These are phyloP conservation scores for Candida broadrunensis DNA, from an alignment of 805 yeast species.

Conservation along the genomic window DNA sequence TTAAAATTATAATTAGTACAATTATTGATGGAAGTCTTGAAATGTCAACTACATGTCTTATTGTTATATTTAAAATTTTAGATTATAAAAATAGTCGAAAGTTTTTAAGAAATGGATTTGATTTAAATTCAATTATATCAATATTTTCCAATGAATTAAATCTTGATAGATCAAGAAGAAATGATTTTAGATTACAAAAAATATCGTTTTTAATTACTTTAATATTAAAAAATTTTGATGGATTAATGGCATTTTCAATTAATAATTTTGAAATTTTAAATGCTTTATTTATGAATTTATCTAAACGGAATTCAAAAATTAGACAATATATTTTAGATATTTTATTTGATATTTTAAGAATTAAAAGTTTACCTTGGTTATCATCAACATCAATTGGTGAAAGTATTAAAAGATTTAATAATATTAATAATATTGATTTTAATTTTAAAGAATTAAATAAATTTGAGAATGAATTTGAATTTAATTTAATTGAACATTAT, in stretches of 20 bases:
- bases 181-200: constrained; percentile 53
- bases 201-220: constrained; percentile 57
- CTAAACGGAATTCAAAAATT: constrained; percentile 48
- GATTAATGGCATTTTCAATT: constrained; percentile 62
- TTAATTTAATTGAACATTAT: constrained; percentile 53
- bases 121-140: constrained; percentile 60
- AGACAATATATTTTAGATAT: constrained; percentile 69
- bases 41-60: constrained; percentile 15
- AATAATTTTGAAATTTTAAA: constrained; percentile 53
- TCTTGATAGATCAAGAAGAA: constrained; percentile 9
- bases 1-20: constrained; percentile 44
- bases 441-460: constrained; percentile 8
- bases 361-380: constrained; percentile 57
- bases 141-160: constrained; percentile 56
- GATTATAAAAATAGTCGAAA: constrained; percentile 55
- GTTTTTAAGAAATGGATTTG: constrained; percentile 56
- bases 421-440: constrained; percentile 7
- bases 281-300: constrained; percentile 59
- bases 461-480: constrained; percentile 8
- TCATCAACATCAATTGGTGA: constrained; percentile 19
- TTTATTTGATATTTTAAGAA: constrained; percentile 62
- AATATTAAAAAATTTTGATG: constrained; percentile 72
- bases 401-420: constrained; percentile 10
- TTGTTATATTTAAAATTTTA: constrained; percentile 48
- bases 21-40: constrained; percentile 33